Evolutionary conservation across 1,284 basidiomycete species (phyloP), one percentile per base, ranked within the genome.

Genomic region (Irpex sp.): DNA sequence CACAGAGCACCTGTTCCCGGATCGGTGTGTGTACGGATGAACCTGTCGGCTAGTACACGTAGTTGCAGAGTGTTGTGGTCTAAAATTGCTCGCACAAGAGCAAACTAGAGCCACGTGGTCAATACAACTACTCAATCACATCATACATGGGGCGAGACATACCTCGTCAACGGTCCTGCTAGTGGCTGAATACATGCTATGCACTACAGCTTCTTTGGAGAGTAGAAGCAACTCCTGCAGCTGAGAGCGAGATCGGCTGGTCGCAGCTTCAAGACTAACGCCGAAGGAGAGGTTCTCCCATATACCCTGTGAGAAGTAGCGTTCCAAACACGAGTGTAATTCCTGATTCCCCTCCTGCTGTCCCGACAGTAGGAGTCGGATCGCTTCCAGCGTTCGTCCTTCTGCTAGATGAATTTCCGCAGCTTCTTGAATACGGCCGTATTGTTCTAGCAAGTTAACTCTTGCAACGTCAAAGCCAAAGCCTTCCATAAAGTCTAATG

Each of bases 401-500:
- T 86, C 81, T 1, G 71, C 69, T 2, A 86, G 69, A 66, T 86
- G 81, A n/a, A 88, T 68, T 15, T 85, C 77, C 0, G 86, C 88
- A 0, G 87, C 88, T 36, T 89, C 84, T 0, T 68, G 61, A 53
- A 73, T 77, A 63, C 77, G 74, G 4, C 79, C 81, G 3, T 79
- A 72, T 4, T 75, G 70, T 55, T 81, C 77, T n/a, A 89, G 76
- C 5, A 89, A 68, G 0, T 71, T 69, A 0, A 81, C 82, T n/a
- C 77, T 80, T 9, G 83, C 80, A 15, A 80, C 67, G 62, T 86
- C 82, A 4, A 90, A 75, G 26, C 80, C 82, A 57, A 78, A 81
- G 9, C 84, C 80, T 61, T 87, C 81, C 53, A 86, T 78, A 63
- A 86, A 90, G 50, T 84, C 80, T 5, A 88, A 64, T n/a, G 79